Percentiles rank a stretch among this genome's conserved stretches.
Conservation (phyloP, 2,329 filamentous ascomycete species). For the Colletotrichum caudatum region DNA sequence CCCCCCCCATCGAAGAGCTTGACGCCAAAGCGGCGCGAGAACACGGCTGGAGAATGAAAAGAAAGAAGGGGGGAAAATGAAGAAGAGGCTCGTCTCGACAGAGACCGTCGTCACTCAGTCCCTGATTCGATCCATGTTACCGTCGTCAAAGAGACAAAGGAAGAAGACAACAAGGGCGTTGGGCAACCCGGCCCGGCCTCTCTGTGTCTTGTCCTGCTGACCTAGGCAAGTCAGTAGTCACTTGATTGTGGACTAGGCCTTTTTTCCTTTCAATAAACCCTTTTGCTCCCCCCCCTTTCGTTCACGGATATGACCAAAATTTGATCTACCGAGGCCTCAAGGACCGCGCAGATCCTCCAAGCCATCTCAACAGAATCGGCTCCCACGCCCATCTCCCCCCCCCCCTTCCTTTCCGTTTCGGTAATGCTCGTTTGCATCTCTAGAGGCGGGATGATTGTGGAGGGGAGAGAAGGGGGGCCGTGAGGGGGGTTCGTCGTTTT, state of each 20-base stretch:
- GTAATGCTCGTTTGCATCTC: slow-evolving; percentile 5
- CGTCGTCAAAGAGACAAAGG: slow-evolving; percentile 36
- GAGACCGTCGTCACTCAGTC: slow-evolving; percentile 14
- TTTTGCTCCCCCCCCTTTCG: neutral
- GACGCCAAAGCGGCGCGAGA: slow-evolving; percentile 34
- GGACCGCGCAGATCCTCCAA: slow-evolving; percentile 16
- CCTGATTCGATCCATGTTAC: slow-evolving; percentile 5
- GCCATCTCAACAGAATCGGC: neutral
- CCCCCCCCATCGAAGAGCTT: slow-evolving; percentile 19
- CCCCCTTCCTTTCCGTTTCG: neutral
- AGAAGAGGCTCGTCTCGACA: slow-evolving; percentile 11
- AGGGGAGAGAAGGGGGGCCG: neutral
- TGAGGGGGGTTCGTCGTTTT: neutral
- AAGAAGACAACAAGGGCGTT: slow-evolving; percentile 11
- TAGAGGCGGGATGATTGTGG: neutral
- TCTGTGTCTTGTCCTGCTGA: slow-evolving; percentile 19
- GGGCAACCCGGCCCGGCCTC: slow-evolving; percentile 4
- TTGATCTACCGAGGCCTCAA: neutral
- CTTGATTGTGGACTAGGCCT: neutral
- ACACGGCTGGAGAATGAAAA: neutral
- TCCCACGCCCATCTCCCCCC: neutral
- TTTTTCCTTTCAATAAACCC: neutral
- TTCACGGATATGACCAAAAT: neutral
- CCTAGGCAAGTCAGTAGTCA: neutral
- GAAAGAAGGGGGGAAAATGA: too few relatives aligned